phyloP scores from a whole-genome alignment of 164 flowering plant genomes.

The Vitis rupestris region DNA sequence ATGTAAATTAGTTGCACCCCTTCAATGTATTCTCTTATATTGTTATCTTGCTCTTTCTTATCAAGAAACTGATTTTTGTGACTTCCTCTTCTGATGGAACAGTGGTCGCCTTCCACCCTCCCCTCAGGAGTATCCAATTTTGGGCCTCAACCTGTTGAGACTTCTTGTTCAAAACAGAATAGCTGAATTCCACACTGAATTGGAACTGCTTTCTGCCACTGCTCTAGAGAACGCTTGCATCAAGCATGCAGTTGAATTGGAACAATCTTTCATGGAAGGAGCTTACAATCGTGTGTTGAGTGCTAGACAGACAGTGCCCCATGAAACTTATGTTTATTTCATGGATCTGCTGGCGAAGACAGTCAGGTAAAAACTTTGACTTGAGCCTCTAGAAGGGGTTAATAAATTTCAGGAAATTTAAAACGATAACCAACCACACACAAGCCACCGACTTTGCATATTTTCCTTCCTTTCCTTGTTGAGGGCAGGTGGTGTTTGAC shows the following conservation, averaged over 20 bases:
- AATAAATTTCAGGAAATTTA: neutral
- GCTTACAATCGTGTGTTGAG: slow-evolving; percentile 84
- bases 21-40: neutral
- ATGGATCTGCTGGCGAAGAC: slow-evolving; percentile 88
- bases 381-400: neutral
- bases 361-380: slow-evolving; percentile 50
- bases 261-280: slow-evolving; percentile 97
- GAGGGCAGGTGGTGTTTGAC: too few relatives aligned
- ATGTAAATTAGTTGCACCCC: too few relatives aligned
- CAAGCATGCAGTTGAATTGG: slow-evolving; percentile 86
- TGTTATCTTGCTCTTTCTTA: neutral
- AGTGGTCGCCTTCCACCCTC: slow-evolving; percentile 72
- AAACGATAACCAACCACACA: neutral
- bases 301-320: slow-evolving; percentile 80
- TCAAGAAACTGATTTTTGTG: neutral
- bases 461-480: too few relatives aligned
- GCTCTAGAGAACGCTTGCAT: slow-evolving; percentile 86
- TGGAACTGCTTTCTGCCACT: slow-evolving; percentile 71
- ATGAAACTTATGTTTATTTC: slow-evolving; percentile 73
- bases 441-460: neutral
- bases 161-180: slow-evolving; percentile 93
- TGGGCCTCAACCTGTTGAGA: slow-evolving; percentile 90
- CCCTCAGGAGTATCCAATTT: slow-evolving; percentile 71
- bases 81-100: slow-evolving; percentile 28
- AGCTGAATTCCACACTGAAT: slow-evolving; percentile 90